Conservation (phyloP, 331 rosid genomes). For the Erythrophleum ivorense region DNA sequence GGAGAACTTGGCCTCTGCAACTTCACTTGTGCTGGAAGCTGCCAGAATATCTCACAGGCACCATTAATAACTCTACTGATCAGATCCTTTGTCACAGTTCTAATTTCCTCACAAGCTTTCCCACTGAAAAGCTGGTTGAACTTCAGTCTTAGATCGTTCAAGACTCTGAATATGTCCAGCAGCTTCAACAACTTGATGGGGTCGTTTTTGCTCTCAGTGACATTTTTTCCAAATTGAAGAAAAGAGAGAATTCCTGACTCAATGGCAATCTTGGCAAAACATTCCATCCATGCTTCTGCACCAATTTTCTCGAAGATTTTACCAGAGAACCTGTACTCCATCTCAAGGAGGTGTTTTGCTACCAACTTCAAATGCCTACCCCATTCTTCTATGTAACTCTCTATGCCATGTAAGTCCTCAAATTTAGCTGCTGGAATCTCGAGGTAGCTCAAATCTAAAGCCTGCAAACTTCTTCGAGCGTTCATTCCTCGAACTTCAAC, state of each 20-base stretch:
- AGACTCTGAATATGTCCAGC: constrained; percentile 65
- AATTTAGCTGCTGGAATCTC: constrained; percentile 43
- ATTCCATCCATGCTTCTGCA: constrained; percentile 47
- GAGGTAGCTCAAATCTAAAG: constrained; percentile 74
- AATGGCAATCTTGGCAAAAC: constrained; percentile 64
- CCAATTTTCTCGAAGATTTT: constrained; percentile 59
- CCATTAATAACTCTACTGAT: constrained; percentile 67
- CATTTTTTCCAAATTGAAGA: constrained; percentile 70
- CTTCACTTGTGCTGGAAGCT: constrained; percentile 83
- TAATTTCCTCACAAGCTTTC: constrained; percentile 66
- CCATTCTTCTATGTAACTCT: constrained; percentile 68
- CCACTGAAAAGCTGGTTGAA: constrained; percentile 74
- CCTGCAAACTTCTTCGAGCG: constrained; percentile 61
- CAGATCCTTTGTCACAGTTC: constrained; percentile 69
- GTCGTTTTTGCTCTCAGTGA: constrained; percentile 60
- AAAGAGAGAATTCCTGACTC: constrained; percentile 68
- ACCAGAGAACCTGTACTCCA: constrained; percentile 58
- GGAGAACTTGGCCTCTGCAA: constrained; percentile 67
- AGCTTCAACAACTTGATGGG: constrained; percentile 81
- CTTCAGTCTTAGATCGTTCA: constrained; percentile 65
- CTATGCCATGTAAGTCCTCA: constrained; percentile 47
- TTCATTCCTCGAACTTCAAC: constrained; percentile 61
- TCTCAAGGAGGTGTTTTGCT: constrained; percentile 57
- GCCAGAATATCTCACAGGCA: constrained; percentile 68
- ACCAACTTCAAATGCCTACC: constrained; percentile 62